Percentiles rank a stretch among this genome's conserved stretches.
Evolutionary conservation across 768 basidiomycete species (phyloP).

Genomic region (Termitomyces sp.): DNA sequence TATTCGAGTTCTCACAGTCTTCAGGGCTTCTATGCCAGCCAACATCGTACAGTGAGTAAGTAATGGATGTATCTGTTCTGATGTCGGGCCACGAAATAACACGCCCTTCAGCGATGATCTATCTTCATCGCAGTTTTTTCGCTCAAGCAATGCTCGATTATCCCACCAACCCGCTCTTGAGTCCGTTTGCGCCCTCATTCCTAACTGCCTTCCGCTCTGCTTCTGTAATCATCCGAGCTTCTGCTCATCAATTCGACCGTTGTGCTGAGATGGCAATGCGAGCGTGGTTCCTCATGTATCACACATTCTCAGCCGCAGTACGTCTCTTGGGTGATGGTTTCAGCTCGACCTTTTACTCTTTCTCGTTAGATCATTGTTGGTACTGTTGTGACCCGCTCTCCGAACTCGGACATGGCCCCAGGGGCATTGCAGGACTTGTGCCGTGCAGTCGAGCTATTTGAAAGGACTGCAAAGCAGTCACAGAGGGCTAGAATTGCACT

Average conservation of each 20-base stretch:
- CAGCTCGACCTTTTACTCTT: not conserved
- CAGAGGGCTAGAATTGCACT: constrained; percentile 43
- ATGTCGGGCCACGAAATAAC: not conserved
- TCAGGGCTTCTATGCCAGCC: constrained; percentile 50
- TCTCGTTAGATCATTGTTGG: constrained; percentile 47
- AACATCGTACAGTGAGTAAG: constrained; percentile 56
- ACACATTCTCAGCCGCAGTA: constrained; percentile 47
- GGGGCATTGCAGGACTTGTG: constrained; percentile 47
- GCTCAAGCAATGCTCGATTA: constrained; percentile 53
- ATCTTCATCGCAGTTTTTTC: constrained; percentile 53
- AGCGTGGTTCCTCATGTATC: constrained; percentile 47
- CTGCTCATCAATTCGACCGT: constrained; percentile 43
- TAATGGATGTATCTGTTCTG: constrained; percentile 7
- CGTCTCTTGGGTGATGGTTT: constrained; percentile 12
- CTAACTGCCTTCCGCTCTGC: constrained; percentile 50
- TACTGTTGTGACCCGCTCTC: constrained; percentile 54
- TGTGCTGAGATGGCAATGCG: constrained; percentile 43
- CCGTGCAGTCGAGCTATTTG: constrained; percentile 40
- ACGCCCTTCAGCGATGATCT: constrained; percentile 39
- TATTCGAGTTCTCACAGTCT: constrained; percentile 46
- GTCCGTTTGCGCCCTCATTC: constrained; percentile 52
- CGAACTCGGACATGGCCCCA: constrained; percentile 42
- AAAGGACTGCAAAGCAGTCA: constrained; percentile 37
- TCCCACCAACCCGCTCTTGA: constrained; percentile 47
- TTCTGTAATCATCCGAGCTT: constrained; percentile 45